A percentile compares a stretch with the other conserved stretches of the same genome.
phyloP scores from a whole-genome alignment of 805 yeast species.

The Spathaspora gorwiae region DNA sequence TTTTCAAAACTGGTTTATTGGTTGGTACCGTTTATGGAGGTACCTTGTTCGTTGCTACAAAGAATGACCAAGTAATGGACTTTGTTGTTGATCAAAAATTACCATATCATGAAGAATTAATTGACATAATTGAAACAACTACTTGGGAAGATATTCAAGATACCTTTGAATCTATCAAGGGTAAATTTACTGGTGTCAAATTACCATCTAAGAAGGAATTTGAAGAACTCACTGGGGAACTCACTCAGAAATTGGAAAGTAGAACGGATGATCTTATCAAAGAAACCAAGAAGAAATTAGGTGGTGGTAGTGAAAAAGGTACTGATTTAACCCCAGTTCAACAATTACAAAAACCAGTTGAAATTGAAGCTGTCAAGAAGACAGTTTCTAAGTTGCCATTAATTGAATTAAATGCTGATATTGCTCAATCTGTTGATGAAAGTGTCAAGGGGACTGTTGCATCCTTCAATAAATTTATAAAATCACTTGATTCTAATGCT shows the following conservation, averaged over 20 bases:
- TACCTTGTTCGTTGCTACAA: slow-evolving; percentile 37
- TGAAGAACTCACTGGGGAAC: slow-evolving; percentile 25
- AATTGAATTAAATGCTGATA: slow-evolving; percentile 21
- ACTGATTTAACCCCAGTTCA: slow-evolving; percentile 30
- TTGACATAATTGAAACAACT: slow-evolving; percentile 31
- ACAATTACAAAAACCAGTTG: slow-evolving; percentile 40
- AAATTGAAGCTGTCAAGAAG: slow-evolving; percentile 26
- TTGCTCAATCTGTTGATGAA: slow-evolving; percentile 24
- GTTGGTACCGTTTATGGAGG: slow-evolving; percentile 34
- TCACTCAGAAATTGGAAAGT: slow-evolving; percentile 29
- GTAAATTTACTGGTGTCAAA: slow-evolving; percentile 15
- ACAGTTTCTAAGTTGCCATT: slow-evolving; percentile 26
- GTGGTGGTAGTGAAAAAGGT: slow-evolving; percentile 2
- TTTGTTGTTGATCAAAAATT: slow-evolving; percentile 40
- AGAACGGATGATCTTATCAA: slow-evolving; percentile 30
- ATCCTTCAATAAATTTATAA: slow-evolving; percentile 36
- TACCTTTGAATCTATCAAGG: slow-evolving; percentile 13
- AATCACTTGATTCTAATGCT: slow-evolving; percentile 27
- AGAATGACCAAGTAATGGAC: slow-evolving; percentile 41
- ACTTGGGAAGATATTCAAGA: slow-evolving; percentile 29
- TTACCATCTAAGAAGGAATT: slow-evolving; percentile 30
- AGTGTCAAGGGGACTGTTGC: slow-evolving; percentile 31
- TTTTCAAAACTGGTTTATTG: slow-evolving; percentile 25
- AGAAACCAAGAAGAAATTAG: slow-evolving; percentile 32
- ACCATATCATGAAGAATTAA: slow-evolving; percentile 39